Base-by-base conservation (phyloP, 257 asterid genomes). In the Osmanthus fragrans region DNA sequence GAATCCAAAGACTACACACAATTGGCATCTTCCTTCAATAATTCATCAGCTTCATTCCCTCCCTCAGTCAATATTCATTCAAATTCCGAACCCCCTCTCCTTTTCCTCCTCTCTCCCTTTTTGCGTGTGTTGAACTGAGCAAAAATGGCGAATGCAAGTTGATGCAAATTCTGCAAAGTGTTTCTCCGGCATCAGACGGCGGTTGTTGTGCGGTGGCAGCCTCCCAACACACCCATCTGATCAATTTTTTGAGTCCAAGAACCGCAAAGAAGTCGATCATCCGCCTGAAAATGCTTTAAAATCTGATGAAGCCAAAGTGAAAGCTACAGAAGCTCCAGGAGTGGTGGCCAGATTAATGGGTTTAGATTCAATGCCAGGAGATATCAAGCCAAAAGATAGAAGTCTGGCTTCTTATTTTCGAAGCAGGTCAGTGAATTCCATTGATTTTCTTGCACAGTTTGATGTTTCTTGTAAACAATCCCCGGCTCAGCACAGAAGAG, bases 311-410 rank as follows among this genome's bases (percentile, higher is more conserved):
- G 12, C 25, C 29, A 71, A 4, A 47, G 37, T 15, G 64, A 77
- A 51, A 71, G 63, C 23, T 29, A 11, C 84, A 40, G 68, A 70
- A 6, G 36, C 70, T 5, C 92, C 92, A 16, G 91, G 96, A 63
- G 77, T 90, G 5, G 96, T 90, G 60, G 96, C 96, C 11, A 86
- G 84, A 39, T 70, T 90, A 66, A 90, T 90, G 96, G 93, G 96
- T 13, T 63, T 90, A 74, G 96, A 90, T 2, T 84, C 93, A 2
- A 73, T 90, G 30, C 93, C 96, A 7, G 13, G 10, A 54, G 30
- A 67, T 8, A 78, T 74, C 18, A 49, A 34, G 29, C 75, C 63
- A 1, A 79, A 40, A 51, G 79, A 80, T 7, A 71, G 65, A n/a
- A 80, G 78, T 0, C n/a, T 90, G 79, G 89, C 86, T 16, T 82